These are phyloP conservation scores for Tylopilus felleus DNA, from an alignment of 768 basidiomycete species.

Conservation along the genomic window DNA sequence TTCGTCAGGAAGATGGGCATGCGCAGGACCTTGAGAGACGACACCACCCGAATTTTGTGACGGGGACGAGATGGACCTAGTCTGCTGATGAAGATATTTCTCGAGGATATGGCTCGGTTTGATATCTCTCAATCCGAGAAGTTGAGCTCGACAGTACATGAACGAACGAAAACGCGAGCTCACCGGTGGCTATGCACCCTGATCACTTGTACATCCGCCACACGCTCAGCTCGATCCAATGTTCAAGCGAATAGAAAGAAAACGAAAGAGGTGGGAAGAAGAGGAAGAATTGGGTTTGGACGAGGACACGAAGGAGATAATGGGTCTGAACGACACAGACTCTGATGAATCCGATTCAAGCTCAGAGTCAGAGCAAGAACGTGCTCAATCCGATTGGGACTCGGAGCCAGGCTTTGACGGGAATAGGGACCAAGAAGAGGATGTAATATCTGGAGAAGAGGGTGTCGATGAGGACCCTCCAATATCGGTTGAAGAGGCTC, in stretches of 20 bases:
- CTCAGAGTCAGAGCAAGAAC: conserved; percentile 22
- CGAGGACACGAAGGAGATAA: conserved; percentile 56
- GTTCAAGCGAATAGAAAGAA: conserved; percentile 79
- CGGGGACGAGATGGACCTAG: background rate
- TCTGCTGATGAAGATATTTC: conserved; percentile 2
- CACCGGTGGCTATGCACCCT: conserved; percentile 24
- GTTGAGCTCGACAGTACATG: conserved; percentile 29
- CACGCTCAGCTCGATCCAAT: conserved; percentile 36
- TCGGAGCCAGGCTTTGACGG: conserved; percentile 20
- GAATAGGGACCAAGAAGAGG: conserved; percentile 26
- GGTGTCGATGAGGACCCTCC: conserved; percentile 35
- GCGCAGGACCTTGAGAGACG: background rate
- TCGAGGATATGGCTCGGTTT: conserved; percentile 11
- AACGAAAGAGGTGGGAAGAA: conserved; percentile 54
- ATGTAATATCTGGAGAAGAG: conserved; percentile 23
- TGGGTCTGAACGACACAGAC: conserved; percentile 73
- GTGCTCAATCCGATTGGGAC: conserved; percentile 28
- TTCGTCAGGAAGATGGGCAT: background rate
- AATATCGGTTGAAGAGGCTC: conserved; percentile 56
- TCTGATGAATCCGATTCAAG: conserved; percentile 53
- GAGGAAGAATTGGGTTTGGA: conserved; percentile 66
- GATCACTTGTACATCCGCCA: background rate
- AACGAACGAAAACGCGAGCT: conserved; percentile 21
- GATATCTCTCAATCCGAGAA: conserved; percentile 16
- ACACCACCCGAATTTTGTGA: background rate